These are phyloP conservation scores for Phytopythium oedochilum DNA, from an alignment of 352 stramenopile genomes.

Conservation along the genomic window DNA sequence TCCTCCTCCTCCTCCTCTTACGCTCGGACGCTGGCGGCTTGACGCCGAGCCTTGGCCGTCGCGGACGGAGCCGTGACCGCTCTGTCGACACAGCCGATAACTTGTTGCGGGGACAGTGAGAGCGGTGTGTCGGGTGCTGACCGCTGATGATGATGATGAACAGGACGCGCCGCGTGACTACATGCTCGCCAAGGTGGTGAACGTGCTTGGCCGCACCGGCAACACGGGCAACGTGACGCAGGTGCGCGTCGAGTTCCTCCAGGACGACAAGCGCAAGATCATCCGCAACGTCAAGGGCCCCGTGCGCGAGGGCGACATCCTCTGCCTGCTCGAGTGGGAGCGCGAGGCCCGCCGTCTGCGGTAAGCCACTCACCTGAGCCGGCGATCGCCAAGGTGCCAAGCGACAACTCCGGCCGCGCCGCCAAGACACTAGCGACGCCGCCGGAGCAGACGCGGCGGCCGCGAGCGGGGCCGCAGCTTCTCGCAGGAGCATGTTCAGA, in stretches of 20 bases:
- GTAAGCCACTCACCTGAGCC: slow-evolving; percentile 70
- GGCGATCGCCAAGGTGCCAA: background rate
- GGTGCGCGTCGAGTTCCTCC: slow-evolving; percentile 98
- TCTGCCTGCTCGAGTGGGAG: slow-evolving; percentile 99
- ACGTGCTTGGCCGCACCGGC: slow-evolving; percentile 98
- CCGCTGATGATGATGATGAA: slow-evolving; percentile 3
- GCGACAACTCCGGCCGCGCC: slow-evolving; percentile 13
- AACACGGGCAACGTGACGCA: slow-evolving; percentile 99
- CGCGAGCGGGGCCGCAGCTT: background rate
- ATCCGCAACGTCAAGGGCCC: slow-evolving; percentile 99
- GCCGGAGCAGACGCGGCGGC: slow-evolving; percentile 5
- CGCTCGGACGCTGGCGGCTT: too few species aligned
- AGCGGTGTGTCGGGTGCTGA: slow-evolving; percentile 13
- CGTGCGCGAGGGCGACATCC: slow-evolving; percentile 97
- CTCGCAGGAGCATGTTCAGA: background rate
- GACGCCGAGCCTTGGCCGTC: too few species aligned
- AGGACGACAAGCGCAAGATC: slow-evolving; percentile 98
- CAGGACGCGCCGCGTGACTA: slow-evolving; percentile 86
- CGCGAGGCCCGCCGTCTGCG: slow-evolving; percentile 97
- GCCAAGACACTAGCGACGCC: slow-evolving; percentile 5
- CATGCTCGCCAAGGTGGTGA: slow-evolving; percentile 98
- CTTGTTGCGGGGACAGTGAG: too few species aligned
- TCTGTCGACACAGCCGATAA: too few species aligned
- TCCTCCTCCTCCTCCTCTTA: too few species aligned
- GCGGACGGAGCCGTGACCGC: too few species aligned